Conservation (phyloP, 192 early-diverging fungal genomes). For the Coemansia sp. region DNA sequence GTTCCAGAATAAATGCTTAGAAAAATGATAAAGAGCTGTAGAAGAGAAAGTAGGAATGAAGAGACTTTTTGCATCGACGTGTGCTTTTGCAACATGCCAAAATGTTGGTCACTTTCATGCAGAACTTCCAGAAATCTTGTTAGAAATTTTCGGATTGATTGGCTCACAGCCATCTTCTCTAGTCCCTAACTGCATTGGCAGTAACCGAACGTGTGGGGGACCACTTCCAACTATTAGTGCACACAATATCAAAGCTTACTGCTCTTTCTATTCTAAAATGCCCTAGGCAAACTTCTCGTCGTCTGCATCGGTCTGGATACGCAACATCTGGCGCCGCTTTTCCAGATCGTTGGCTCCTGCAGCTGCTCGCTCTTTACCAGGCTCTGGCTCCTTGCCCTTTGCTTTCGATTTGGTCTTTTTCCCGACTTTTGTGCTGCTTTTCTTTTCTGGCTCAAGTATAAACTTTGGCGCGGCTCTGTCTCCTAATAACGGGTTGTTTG, state of each 20-base stretch:
- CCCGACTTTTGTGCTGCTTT: not conserved
- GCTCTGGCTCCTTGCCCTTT: constrained; percentile 1
- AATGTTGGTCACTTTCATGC: too few relatives aligned
- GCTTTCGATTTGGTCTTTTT: constrained; percentile 10
- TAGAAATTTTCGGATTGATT: too few relatives aligned
- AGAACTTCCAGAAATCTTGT: too few relatives aligned
- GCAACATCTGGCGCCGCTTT: constrained; percentile 28
- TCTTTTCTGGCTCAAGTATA: constrained; percentile 15
- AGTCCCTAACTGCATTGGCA: too few relatives aligned
- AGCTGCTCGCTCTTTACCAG: not conserved
- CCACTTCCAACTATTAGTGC: not conserved
- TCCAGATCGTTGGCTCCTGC: not conserved
- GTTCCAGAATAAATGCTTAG: not conserved
- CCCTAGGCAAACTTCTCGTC: not conserved
- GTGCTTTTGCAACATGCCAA: too few relatives aligned
- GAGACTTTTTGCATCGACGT: not conserved
- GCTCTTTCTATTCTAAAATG: too few relatives aligned
- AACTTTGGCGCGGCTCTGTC: constrained; percentile 31
- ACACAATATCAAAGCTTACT: too few relatives aligned
- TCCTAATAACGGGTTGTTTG: constrained; percentile 28
- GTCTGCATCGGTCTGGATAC: constrained; percentile 33
- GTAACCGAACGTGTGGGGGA: too few relatives aligned
- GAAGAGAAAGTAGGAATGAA: not conserved
- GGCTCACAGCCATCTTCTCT: too few relatives aligned
- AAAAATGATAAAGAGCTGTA: constrained; percentile 1